These are phyloP conservation scores for Leptodermis oblonga DNA, from an alignment of 257 asterid genomes.

Conservation along the genomic window DNA sequence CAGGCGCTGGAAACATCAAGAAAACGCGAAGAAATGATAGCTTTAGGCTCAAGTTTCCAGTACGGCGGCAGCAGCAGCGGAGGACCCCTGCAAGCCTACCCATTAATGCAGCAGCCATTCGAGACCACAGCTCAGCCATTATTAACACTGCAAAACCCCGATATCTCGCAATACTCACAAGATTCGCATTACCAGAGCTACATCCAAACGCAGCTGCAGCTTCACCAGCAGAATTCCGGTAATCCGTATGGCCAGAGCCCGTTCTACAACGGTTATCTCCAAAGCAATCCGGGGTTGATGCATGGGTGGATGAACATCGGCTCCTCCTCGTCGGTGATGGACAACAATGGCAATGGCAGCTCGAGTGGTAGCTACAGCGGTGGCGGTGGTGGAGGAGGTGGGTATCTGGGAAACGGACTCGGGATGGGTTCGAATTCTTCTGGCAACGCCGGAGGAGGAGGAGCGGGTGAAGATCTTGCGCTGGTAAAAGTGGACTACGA, in stretches of 20 bases:
- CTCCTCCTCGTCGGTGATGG: constrained; percentile 36
- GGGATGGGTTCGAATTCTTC: constrained; percentile 34
- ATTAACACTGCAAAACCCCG: constrained; percentile 53
- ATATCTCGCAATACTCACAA: constrained; percentile 34
- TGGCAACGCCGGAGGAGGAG: constrained; percentile 30
- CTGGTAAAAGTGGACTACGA: constrained; percentile 78
- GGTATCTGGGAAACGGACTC: constrained; percentile 43
- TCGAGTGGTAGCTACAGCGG: constrained; percentile 41
- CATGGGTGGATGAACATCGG: constrained; percentile 65
- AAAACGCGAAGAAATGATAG: constrained; percentile 62
- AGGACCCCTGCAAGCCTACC: constrained; percentile 37
- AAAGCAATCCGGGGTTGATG: constrained; percentile 45
- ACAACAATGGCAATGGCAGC: constrained; percentile 33
- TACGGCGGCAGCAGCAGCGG: constrained; percentile 35
- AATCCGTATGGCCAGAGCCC: neutral
- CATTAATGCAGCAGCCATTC: constrained; percentile 38
- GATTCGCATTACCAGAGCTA: constrained; percentile 42
- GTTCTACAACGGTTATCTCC: constrained; percentile 37
- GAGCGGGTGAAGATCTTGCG: constrained; percentile 44
- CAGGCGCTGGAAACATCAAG: constrained; percentile 68
- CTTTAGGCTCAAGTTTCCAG: constrained; percentile 45
- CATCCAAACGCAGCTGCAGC: constrained; percentile 53
- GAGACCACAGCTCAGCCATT: constrained; percentile 39
- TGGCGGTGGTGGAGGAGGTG: constrained; percentile 17
- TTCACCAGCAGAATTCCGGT: constrained; percentile 28